Evolutionary conservation across 2,329 filamentous ascomycete species (phyloP), one percentile per base, ranked within the genome.

Genomic region (Fusarium verticillioides): DNA sequence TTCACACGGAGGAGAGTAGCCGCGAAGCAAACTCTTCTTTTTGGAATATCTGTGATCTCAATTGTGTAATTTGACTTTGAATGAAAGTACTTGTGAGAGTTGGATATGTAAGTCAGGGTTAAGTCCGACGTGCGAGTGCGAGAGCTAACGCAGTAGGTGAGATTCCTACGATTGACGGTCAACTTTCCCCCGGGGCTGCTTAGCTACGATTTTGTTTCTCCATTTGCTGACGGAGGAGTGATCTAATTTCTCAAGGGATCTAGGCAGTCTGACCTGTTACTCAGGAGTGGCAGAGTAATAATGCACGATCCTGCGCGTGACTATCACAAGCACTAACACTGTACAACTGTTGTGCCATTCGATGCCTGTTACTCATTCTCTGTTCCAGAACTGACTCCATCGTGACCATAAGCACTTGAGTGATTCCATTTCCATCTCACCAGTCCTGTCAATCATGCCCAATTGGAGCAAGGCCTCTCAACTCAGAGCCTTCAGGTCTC

Each of bases 401-500:
- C 18, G 18, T 16, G 32, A 2, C 39, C 9, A 12, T 28, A 58
- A 49, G 54, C 54, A 36, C 18, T 47, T n/a, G n/a, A 12, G 30
- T 28, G n/a, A 28, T 9, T 36, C 30, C 9, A 8, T 36, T 36
- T 28, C 6, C 10, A 36, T 18, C 23, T 19, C 8, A 18, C 23
- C 3, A 28, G 23, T 28, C 15, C 23, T n/a, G 19, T 5, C 15
- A 21, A 49, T 7, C 23, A 8, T 36, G 7, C 8, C 19, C 3
- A 10, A 21, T 15, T 13, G 5, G 30, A 58, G 10, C 19, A 49
- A 30, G 12, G 19, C 1, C 32, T 15, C 11, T 2, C 11, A 32
- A 13, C 9, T n/a, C 8, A 4, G 3, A 5, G 0, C 6, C 2
- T 19, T 15, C n/a, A 7, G 9, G 5, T 18, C n/a, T 26, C 4